Base-by-base conservation (phyloP, 495 filamentous ascomycete genomes). In the Penicillium canariense region DNA sequence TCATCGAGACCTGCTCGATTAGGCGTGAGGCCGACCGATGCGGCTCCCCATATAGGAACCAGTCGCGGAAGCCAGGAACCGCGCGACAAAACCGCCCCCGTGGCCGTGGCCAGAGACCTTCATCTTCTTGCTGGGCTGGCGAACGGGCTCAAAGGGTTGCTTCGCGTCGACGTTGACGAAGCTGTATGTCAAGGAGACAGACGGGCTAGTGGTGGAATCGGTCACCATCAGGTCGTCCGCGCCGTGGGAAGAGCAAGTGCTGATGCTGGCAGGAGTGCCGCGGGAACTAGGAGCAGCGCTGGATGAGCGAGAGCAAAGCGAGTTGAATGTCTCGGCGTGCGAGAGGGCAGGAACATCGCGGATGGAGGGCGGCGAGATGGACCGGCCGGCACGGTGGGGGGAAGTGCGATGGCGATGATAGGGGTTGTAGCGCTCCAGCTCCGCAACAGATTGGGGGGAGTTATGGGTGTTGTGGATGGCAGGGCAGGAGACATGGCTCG, bases 351-450 rank as follows among this genome's bases (percentile, higher is more conserved):
- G 79, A 0, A 82, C 68, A 50, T 78, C 76, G 22, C 75, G 70
- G 31, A 75, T 65, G 14, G 76, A 78, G 1, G 79, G 79, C 8
- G 79, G 78, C 22, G 79, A 82, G 46, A 73, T 72, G n/a, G 79
- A 81, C 2, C 71, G 69, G 23, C 62, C 65, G 30, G 60, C 45
- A 32, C 58, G 60, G 34, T 60, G 63, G 6, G 69, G 64, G 1
- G 74, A 73, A 11, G 71, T 67, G 10, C 74, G 73, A 3, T 68
- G 67, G 30, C 74, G 70, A 48, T 61, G 54, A 58, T 69, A 68
- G 10, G 69, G 74, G 40, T 61, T 71, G 66, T 69, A 71, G 17
- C 71, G 68, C n/a, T 72, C 68, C 3, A 55, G 55, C 5, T 76
- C 73, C 3, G 62, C 52, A 39, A 59, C 40, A 30, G 61, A 64